Conservation (phyloP, 2,329 filamentous ascomycete species). For the Pyrenochaeta sp. region DNA sequence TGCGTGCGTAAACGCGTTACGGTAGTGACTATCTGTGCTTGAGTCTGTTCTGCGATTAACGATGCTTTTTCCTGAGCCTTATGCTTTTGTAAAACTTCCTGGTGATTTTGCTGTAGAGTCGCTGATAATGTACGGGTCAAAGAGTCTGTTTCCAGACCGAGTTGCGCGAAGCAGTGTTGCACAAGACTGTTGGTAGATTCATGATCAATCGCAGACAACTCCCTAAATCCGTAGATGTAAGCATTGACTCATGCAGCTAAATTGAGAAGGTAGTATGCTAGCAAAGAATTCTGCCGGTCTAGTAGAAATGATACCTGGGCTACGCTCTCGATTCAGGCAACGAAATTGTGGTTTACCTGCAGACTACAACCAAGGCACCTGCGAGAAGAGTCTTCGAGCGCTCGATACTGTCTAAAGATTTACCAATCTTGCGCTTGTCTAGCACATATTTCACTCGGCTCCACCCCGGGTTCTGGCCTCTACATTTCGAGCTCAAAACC, state of each 20-base stretch:
- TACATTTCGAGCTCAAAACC: neutral
- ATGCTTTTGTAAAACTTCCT: constrained; percentile 1
- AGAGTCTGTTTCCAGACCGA: neutral
- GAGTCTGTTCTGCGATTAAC: neutral
- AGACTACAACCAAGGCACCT: constrained; percentile 6
- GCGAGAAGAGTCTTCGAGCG: neutral
- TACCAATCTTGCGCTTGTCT: neutral
- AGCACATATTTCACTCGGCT: constrained; percentile 5
- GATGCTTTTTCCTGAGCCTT: neutral
- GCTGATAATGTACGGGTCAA: neutral
- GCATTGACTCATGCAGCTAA: neutral
- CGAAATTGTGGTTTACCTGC: constrained; percentile 2
- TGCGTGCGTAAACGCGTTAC: neutral
- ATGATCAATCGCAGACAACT: neutral
- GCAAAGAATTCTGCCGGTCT: neutral
- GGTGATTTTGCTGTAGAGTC: neutral
- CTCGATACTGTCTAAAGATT: neutral
- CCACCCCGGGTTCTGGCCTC: neutral
- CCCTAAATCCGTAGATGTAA: neutral
- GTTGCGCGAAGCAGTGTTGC: neutral
- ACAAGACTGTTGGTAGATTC: neutral
- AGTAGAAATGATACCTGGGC: neutral
- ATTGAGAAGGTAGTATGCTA: neutral
- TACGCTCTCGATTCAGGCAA: neutral
- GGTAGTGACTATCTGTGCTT: neutral